A percentile compares a stretch with the other conserved stretches of the same genome.
phyloP scores from a whole-genome alignment of 192 early-diverging fungal genomes.

The Entomortierella beljakovae region DNA sequence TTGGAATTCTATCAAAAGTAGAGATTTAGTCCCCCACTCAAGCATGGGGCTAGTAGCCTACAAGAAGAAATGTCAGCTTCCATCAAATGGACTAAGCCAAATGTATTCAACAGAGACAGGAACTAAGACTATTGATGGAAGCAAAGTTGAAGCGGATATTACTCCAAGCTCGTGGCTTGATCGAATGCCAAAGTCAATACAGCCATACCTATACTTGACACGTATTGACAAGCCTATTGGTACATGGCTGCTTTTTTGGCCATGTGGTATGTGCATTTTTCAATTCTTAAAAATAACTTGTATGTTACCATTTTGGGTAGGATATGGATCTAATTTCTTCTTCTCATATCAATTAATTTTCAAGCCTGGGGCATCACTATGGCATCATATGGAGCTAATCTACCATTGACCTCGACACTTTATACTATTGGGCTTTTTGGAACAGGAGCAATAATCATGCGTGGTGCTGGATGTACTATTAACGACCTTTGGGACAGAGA shows the following conservation, averaged over 20 bases:
- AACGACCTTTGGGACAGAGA: constrained; percentile 98
- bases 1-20: constrained; percentile 6
- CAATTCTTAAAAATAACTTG: neutral
- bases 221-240: constrained; percentile 93
- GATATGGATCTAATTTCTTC: neutral
- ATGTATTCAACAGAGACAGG: constrained; percentile 4
- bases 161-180: constrained; percentile 40
- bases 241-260: constrained; percentile 92
- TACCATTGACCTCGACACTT: constrained; percentile 63
- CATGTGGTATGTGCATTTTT: constrained; percentile 74
- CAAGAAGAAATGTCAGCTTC: neutral
- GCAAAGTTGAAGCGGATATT: neutral
- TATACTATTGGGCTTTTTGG: constrained; percentile 85
- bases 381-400: constrained; percentile 70
- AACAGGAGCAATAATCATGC: constrained; percentile 89
- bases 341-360: no score
- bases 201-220: constrained; percentile 80
- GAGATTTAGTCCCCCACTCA: neutral
- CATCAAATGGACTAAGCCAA: neutral
- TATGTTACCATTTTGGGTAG: no score
- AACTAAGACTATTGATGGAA: neutral
- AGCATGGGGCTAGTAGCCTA: constrained; percentile 1
- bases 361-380: constrained; percentile 81
- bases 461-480: constrained; percentile 96
- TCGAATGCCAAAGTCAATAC: constrained; percentile 55